Percentiles rank a stretch among this genome's conserved stretches.
Conservation (phyloP, 2,329 filamentous ascomycete species). For the Aspergillus sojae region DNA sequence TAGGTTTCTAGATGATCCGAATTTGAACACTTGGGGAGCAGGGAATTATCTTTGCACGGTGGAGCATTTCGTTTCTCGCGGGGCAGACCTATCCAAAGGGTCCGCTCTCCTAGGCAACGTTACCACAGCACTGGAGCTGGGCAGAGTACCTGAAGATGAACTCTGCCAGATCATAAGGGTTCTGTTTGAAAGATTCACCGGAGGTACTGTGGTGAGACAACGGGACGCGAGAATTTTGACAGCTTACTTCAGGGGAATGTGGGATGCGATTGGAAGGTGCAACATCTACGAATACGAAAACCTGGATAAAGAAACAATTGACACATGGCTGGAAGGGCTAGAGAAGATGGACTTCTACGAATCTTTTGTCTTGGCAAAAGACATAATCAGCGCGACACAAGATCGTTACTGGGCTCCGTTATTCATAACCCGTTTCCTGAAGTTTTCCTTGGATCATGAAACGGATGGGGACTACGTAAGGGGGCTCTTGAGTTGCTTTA, state of each 20-base stretch:
- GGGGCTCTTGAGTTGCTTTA: slow-evolving; percentile 26
- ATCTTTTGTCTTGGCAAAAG: slow-evolving; percentile 29
- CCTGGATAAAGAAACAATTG: slow-evolving; percentile 31
- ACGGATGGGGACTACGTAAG: slow-evolving; percentile 18
- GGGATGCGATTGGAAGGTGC: slow-evolving; percentile 41
- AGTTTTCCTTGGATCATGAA: slow-evolving; percentile 12
- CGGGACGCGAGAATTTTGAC: slow-evolving; percentile 22
- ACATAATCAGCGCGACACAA: slow-evolving; percentile 36
- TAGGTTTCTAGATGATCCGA: slow-evolving; percentile 39
- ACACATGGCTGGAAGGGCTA: slow-evolving; percentile 37
- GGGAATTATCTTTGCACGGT: slow-evolving; percentile 38
- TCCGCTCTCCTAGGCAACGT: slow-evolving; percentile 29
- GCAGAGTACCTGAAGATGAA: slow-evolving; percentile 37
- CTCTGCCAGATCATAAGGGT: slow-evolving; percentile 34
- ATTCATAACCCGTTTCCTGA: slow-evolving; percentile 32
- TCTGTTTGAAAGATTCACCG: slow-evolving; percentile 18
- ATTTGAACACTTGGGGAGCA: slow-evolving; percentile 38
- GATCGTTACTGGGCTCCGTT: slow-evolving; percentile 26
- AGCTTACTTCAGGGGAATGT: slow-evolving; percentile 35
- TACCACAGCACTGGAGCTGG: slow-evolving; percentile 36
- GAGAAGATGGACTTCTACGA: slow-evolving; percentile 14
- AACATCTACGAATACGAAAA: slow-evolving; percentile 37
- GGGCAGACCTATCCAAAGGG: slow-evolving; percentile 21
- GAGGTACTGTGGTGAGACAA: background rate
- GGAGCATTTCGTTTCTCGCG: slow-evolving; percentile 26